Percentiles rank a stretch among this genome's conserved stretches.
phyloP scores from a whole-genome alignment of 768 basidiomycete genomes.

The Leccinum subgranulosum region DNA sequence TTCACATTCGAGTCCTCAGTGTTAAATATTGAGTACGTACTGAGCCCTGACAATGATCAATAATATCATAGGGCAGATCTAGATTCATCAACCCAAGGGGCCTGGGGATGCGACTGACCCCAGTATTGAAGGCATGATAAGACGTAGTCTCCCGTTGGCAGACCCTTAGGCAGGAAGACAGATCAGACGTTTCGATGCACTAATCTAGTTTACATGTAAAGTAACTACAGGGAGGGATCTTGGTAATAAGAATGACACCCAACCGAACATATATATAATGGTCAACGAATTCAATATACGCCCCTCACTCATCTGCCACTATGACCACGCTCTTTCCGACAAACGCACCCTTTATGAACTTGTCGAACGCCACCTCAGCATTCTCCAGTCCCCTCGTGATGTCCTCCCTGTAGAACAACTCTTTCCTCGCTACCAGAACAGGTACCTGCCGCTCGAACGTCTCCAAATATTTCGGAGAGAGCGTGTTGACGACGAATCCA shows the following conservation, averaged over 20 bases:
- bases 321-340: constrained; percentile 7
- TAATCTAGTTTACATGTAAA: background rate
- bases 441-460: constrained; percentile 44
- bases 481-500: constrained; percentile 40
- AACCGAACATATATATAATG: background rate
- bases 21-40: background rate
- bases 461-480: constrained; percentile 33
- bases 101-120: background rate
- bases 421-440: constrained; percentile 39
- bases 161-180: background rate
- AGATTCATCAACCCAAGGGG: background rate
- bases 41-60: background rate
- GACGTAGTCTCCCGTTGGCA: background rate
- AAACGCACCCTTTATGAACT: constrained; percentile 8
- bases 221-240: background rate
- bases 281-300: background rate
- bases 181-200: background rate
- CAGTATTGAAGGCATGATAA: background rate
- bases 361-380: constrained; percentile 4
- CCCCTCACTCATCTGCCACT: constrained; percentile 2
- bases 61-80: background rate
- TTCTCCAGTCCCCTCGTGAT: constrained; percentile 43
- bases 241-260: background rate
- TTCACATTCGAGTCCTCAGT: background rate
- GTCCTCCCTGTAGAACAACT: constrained; percentile 47